A percentile compares a stretch with the other conserved stretches of the same genome.
Evolutionary conservation across 306 rosid genomes (phyloP).

Genomic region (Dalbergia cochinchinensis): DNA sequence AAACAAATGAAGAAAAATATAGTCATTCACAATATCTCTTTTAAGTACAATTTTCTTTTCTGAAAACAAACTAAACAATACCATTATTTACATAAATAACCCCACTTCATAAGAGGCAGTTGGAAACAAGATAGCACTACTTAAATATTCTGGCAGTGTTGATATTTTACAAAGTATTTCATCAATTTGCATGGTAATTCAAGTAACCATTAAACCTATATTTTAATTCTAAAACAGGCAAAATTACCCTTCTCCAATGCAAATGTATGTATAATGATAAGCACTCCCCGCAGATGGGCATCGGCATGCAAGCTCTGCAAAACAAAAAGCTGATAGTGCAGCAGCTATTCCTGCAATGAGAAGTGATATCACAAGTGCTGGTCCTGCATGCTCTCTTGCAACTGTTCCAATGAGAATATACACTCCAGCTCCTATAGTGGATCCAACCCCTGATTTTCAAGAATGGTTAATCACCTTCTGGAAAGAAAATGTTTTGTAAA

Average conservation of each 20-base stretch:
- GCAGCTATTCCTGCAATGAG: constrained; percentile 89
- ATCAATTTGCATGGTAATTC: constrained; percentile 7
- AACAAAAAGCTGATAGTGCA: constrained; percentile 91
- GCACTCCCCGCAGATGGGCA: constrained; percentile 98
- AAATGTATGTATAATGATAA: constrained; percentile 89
- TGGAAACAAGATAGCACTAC: constrained; percentile 11
- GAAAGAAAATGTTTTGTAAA: constrained; percentile 1
- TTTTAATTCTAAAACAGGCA: constrained; percentile 17
- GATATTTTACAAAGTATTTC: constrained; percentile 15
- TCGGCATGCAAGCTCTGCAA: constrained; percentile 96
- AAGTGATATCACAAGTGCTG: constrained; percentile 83
- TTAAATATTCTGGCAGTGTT: constrained; percentile 11
- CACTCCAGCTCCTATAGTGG: constrained; percentile 98
- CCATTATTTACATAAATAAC: not conserved
- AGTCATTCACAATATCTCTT: constrained; percentile 7
- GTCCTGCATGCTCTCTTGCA: constrained; percentile 94
- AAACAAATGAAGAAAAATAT: constrained; percentile 1
- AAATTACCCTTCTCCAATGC: constrained; percentile 92
- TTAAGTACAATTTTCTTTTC: constrained; percentile 14
- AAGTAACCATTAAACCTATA: not conserved
- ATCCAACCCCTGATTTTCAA: constrained; percentile 78
- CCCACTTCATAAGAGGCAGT: constrained; percentile 7
- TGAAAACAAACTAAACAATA: not conserved
- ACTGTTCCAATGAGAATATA: constrained; percentile 98
- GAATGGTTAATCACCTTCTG: constrained; percentile 21